Percentiles rank a stretch among this genome's conserved stretches.
phyloP scores from a whole-genome alignment of 331 rosid species.

The Quercus phellos region DNA sequence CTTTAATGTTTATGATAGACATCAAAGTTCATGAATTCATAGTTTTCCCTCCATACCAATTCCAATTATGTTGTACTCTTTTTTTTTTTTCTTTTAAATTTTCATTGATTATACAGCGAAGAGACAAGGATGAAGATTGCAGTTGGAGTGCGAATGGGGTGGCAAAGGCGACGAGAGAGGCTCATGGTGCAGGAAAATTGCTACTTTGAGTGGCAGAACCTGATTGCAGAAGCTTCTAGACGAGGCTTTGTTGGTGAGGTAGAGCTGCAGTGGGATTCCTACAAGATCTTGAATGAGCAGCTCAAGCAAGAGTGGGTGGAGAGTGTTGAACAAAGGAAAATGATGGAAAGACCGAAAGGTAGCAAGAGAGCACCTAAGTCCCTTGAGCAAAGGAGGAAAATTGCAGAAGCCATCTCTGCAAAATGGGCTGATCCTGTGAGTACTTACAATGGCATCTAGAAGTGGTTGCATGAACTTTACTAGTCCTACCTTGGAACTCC shows the following conservation, averaged over 20 bases:
- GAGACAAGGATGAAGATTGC: conserved; percentile 77
- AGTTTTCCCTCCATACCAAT: neutral
- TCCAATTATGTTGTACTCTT: neutral
- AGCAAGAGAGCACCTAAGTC: conserved; percentile 83
- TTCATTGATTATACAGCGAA: conserved; percentile 42
- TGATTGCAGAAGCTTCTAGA: conserved; percentile 79
- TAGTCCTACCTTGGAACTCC: conserved; percentile 2
- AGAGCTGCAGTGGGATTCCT: conserved; percentile 82
- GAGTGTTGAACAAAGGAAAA: conserved; percentile 57
- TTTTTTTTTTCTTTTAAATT: neutral
- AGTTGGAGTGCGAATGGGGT: conserved; percentile 62
- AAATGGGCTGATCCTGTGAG: conserved; percentile 95
- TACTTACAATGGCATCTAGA: conserved; percentile 17
- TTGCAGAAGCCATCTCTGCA: conserved; percentile 81
- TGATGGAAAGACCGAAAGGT: conserved; percentile 35
- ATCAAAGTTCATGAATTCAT: neutral
- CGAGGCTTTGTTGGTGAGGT: conserved; percentile 62
- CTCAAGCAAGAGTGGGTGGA: conserved; percentile 61
- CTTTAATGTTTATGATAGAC: neutral
- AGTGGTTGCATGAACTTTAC: conserved; percentile 9
- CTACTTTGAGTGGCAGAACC: conserved; percentile 73
- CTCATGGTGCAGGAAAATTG: conserved; percentile 61
- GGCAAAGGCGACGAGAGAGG: conserved; percentile 59
- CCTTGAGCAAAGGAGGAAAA: conserved; percentile 76
- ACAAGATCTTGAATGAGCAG: conserved; percentile 44